Conservation (phyloP, 768 basidiomycete species). For the Candolleomyces aberdarensis region DNA sequence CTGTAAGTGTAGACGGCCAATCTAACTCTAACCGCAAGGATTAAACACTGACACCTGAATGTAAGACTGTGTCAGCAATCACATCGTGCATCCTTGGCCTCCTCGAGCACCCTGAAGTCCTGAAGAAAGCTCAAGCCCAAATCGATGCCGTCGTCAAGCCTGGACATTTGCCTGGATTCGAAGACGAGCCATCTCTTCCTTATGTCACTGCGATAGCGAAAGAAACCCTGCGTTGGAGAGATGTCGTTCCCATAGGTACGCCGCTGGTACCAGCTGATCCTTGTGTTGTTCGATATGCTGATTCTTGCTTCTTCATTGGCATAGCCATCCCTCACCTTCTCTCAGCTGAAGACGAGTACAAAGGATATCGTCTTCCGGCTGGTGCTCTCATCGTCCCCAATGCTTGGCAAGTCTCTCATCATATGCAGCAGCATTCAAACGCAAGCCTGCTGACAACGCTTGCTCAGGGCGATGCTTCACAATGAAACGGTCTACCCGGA, state of each 20-base stretch:
- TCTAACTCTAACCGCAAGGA: too few species aligned
- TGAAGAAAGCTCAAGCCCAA: conserved; percentile 30
- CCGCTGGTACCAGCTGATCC: neutral
- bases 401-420: conserved; percentile 22
- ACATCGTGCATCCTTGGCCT: conserved; percentile 12
- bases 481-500: conserved; percentile 37
- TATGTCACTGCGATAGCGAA: conserved; percentile 28
- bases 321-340: conserved; percentile 20
- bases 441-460: neutral
- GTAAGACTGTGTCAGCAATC: conserved; percentile 8
- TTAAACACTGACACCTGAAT: too few species aligned
- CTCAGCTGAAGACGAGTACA: conserved; percentile 25
- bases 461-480: conserved; percentile 38
- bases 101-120: conserved; percentile 13
- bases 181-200: conserved; percentile 23
- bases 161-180: conserved; percentile 29
- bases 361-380: conserved; percentile 28
- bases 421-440: neutral
- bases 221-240: conserved; percentile 27
- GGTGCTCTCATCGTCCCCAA: conserved; percentile 30
- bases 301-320: neutral
- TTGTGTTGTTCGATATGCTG: neutral
- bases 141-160: conserved; percentile 30
- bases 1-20: conserved; percentile 5
- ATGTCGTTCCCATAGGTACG: conserved; percentile 22